Evolutionary conservation across 768 basidiomycete species (phyloP).

Genomic region (Psilocybe subaeruginosa): DNA sequence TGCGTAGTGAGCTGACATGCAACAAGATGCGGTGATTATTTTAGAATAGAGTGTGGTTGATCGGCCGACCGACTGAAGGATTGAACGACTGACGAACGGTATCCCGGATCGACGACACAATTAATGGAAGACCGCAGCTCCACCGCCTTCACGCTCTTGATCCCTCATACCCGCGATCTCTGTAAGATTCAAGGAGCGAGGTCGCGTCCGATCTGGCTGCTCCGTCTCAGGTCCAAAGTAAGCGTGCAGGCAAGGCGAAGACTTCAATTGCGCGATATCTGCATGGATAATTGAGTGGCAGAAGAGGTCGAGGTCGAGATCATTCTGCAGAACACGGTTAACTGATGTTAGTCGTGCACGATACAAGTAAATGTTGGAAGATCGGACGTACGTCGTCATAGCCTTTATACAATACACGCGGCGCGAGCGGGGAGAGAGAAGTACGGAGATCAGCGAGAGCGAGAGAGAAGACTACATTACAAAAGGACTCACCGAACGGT

Average conservation of each 20-base stretch:
- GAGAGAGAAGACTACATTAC: neutral
- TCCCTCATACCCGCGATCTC: conserved; percentile 13
- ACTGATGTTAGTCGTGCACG: neutral
- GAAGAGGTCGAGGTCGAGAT: conserved; percentile 69
- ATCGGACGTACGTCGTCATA: conserved; percentile 56
- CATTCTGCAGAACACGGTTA: conserved; percentile 44
- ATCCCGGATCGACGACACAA: no score
- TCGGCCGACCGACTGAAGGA: no score
- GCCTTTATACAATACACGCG: no score
- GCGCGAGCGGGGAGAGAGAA: neutral
- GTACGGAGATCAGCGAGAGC: neutral
- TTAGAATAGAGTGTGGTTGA: no score
- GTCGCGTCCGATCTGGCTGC: conserved; percentile 9
- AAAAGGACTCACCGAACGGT: conserved; percentile 53
- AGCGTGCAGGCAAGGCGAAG: conserved; percentile 53
- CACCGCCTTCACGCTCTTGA: neutral
- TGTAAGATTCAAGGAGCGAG: conserved; percentile 13
- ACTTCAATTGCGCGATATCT: conserved; percentile 59
- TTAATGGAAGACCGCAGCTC: neutral
- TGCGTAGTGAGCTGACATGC: no score
- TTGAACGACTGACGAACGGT: no score
- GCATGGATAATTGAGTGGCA: conserved; percentile 56
- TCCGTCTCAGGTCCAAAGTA: conserved; percentile 35
- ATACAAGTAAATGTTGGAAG: neutral
- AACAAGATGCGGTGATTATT: no score